A percentile compares a stretch with the other conserved stretches of the same genome.
Evolutionary conservation across 257 asterid species (phyloP).

Genomic region (Solanum piurae): DNA sequence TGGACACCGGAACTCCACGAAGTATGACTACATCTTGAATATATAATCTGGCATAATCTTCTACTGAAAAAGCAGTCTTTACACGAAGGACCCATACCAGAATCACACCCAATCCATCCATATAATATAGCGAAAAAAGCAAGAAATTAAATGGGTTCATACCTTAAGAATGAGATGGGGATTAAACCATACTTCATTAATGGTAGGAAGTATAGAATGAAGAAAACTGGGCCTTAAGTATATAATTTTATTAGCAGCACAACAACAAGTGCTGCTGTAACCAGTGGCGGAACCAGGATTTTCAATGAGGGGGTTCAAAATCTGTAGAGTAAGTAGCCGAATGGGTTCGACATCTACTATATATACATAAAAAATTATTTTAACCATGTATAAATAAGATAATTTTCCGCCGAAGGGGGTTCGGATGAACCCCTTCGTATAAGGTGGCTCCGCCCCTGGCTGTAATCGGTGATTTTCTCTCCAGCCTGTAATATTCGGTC

Average conservation of each 20-base stretch:
- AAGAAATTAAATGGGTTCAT: neutral
- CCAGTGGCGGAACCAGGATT: no score
- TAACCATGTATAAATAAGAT: no score
- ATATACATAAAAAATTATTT: no score
- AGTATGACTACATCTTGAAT: no score
- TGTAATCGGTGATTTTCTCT: slow-evolving; percentile 78
- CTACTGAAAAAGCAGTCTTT: neutral
- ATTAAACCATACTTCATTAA: slow-evolving; percentile 74
- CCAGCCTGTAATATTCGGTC: slow-evolving; percentile 50
- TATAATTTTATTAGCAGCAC: slow-evolving; percentile 45
- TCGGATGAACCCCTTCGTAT: no score
- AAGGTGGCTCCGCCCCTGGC: no score
- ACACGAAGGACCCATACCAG: neutral
- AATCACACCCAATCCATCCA: neutral
- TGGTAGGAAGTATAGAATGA: slow-evolving; percentile 41
- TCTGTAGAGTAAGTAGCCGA: no score
- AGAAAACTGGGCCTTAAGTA: slow-evolving; percentile 55
- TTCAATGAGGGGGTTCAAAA: no score
- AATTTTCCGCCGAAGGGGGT: no score
- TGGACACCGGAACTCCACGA: no score
- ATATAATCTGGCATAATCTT: no score
- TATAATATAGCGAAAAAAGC: neutral
- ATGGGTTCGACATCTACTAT: no score
- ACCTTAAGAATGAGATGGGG: slow-evolving; percentile 86
- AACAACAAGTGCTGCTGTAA: slow-evolving; percentile 67